phyloP scores from a whole-genome alignment of 768 basidiomycete species.

The Psilocybe sp. region DNA sequence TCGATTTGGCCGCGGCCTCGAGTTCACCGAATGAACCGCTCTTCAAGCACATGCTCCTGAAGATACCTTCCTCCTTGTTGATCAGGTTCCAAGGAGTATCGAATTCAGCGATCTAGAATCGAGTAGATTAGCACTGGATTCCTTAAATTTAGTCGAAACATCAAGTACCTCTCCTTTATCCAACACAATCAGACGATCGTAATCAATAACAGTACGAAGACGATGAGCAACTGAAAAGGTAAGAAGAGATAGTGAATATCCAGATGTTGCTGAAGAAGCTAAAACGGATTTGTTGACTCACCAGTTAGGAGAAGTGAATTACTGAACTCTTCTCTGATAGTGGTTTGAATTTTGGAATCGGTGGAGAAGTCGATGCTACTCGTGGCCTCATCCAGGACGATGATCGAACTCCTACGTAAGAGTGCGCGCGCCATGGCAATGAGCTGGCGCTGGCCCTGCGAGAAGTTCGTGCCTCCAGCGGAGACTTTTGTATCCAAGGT shows the following conservation, averaged over 20 bases:
- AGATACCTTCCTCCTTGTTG: constrained; percentile 59
- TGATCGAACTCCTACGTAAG: constrained; percentile 66
- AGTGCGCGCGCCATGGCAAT: constrained; percentile 85
- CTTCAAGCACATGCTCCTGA: constrained; percentile 67
- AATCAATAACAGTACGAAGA: constrained; percentile 75
- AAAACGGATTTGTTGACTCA: constrained; percentile 26
- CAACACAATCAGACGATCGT: constrained; percentile 77
- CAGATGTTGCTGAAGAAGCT: neutral
- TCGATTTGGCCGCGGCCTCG: constrained; percentile 54
- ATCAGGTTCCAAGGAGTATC: constrained; percentile 74
- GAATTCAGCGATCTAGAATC: constrained; percentile 52
- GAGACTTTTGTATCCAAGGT: constrained; percentile 79
- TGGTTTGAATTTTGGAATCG: constrained; percentile 86
- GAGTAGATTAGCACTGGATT: neutral
- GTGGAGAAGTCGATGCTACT: constrained; percentile 87
- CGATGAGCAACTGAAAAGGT: constrained; percentile 61
- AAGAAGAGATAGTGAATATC: neutral
- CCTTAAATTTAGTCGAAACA: neutral
- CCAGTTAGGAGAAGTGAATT: constrained; percentile 72
- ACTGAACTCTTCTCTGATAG: constrained; percentile 84
- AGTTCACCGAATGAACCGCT: constrained; percentile 64
- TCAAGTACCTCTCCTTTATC: constrained; percentile 57
- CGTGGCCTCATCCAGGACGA: constrained; percentile 82
- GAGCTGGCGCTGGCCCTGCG: constrained; percentile 86
- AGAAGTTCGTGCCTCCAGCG: constrained; percentile 87